Evolutionary conservation across 805 yeast genomes (phyloP).

Genomic region (Candida nanaspora): DNA sequence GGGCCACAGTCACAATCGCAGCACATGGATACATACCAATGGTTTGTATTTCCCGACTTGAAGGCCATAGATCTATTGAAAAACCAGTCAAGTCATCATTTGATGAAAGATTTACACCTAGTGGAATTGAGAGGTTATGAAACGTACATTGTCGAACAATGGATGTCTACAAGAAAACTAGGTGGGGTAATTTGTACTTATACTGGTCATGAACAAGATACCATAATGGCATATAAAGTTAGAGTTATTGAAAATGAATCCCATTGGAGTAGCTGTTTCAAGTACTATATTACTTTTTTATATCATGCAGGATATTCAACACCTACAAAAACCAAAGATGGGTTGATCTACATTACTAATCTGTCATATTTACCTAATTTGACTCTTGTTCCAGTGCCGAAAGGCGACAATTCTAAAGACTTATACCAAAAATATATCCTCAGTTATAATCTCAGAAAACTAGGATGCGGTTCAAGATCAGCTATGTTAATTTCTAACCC

Average conservation of each 20-base stretch:
- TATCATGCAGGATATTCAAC: conserved; percentile 53
- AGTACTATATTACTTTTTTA: conserved; percentile 58
- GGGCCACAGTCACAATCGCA: no score
- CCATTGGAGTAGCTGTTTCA: conserved; percentile 46
- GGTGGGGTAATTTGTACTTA: conserved; percentile 70
- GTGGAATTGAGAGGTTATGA: conserved; percentile 68
- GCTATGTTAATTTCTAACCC: conserved; percentile 66
- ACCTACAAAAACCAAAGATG: conserved; percentile 54
- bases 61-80: conserved; percentile 41
- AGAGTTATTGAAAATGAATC: conserved; percentile 42
- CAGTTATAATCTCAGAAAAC: conserved; percentile 67
- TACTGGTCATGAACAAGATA: conserved; percentile 75
- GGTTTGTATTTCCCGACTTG: conserved; percentile 47
- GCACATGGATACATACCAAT: no score
- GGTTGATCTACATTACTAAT: conserved; percentile 71
- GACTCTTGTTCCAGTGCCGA: conserved; percentile 62
- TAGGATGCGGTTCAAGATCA: conserved; percentile 83
- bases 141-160: conserved; percentile 87
- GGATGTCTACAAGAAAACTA: conserved; percentile 70
- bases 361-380: conserved; percentile 71
- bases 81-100: conserved; percentile 28
- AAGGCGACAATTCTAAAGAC: conserved; percentile 40
- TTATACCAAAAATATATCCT: conserved; percentile 56
- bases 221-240: conserved; percentile 49
- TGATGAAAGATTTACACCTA: conserved; percentile 30